These are phyloP conservation scores for Neonectria hederae DNA, from an alignment of 2,329 filamentous ascomycete species.

Conservation along the genomic window DNA sequence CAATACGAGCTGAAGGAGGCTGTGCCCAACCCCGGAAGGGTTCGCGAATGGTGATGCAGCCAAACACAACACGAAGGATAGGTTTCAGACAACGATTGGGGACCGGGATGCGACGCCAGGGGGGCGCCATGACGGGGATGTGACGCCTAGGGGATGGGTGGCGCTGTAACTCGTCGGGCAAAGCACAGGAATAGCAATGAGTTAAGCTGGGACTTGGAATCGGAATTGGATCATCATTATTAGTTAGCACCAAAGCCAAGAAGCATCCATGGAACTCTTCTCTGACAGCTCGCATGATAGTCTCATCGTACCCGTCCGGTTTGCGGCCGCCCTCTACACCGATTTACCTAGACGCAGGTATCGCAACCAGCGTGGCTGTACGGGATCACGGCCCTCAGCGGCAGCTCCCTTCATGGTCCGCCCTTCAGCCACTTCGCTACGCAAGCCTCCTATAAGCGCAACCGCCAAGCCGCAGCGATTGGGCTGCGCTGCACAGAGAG, in stretches of 20 bases:
- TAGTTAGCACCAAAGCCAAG: neutral
- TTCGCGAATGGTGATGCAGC: slow-evolving; percentile 4
- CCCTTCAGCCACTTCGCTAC: neutral
- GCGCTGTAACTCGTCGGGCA: slow-evolving; percentile 3
- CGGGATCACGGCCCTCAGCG: neutral
- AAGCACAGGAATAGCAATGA: neutral
- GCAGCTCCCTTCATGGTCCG: neutral
- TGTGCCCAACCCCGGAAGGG: slow-evolving; percentile 30
- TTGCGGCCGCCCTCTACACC: neutral
- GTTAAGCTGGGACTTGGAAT: neutral
- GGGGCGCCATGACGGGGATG: neutral
- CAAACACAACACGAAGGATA: slow-evolving; percentile 1
- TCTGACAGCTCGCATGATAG: neutral
- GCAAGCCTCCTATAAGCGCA: neutral
- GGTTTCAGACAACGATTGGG: slow-evolving; percentile 6
- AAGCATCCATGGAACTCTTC: neutral
- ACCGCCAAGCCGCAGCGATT: neutral
- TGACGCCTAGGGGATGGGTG: neutral
- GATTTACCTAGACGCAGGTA: neutral
- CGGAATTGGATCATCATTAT: neutral
- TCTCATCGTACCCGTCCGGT: neutral
- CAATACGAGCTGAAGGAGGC: slow-evolving; percentile 39
- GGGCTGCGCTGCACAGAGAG: neutral
- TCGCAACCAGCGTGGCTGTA: slow-evolving; percentile 13
- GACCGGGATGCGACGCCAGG: slow-evolving; percentile 2